A percentile compares a stretch with the other conserved stretches of the same genome.
phyloP scores from a whole-genome alignment of 345 rosid genomes.

The Firmiana major region DNA sequence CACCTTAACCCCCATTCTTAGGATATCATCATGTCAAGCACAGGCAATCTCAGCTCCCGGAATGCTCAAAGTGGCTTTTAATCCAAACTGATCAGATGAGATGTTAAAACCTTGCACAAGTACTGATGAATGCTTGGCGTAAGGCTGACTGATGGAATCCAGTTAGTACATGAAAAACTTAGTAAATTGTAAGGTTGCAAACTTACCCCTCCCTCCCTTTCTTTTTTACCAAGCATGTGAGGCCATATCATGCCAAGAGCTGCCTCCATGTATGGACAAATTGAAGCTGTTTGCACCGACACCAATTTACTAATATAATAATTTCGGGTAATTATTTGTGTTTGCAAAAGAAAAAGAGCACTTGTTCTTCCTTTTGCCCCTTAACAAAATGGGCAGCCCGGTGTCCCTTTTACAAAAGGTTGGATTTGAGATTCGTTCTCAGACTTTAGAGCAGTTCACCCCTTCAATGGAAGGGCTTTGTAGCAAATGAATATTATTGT shows the following conservation, averaged over 20 bases:
- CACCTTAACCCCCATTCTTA: background rate
- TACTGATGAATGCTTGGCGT: background rate
- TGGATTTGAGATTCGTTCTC: background rate
- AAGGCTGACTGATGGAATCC: constrained; percentile 3
- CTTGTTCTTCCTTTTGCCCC: too few relatives aligned
- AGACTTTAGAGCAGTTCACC: background rate
- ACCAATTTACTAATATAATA: background rate
- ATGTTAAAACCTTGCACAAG: background rate
- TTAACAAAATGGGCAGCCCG: too few relatives aligned
- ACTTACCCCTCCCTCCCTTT: too few relatives aligned
- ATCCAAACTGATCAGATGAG: background rate
- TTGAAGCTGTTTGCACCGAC: background rate
- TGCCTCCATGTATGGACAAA: constrained; percentile 4
- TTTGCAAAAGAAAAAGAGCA: background rate
- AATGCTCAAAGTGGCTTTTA: background rate
- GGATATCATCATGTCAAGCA: background rate
- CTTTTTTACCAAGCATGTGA: background rate
- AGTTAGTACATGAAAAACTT: background rate
- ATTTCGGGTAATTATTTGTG: background rate
- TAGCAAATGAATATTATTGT: too few relatives aligned
- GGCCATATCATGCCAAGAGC: too few relatives aligned
- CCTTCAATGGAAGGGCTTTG: background rate
- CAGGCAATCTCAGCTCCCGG: background rate
- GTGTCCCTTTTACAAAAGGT: background rate
- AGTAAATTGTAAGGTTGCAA: background rate